A percentile compares a stretch with the other conserved stretches of the same genome.
Evolutionary conservation across 768 basidiomycete species (phyloP).

Genomic region (Leccinum broughii): DNA sequence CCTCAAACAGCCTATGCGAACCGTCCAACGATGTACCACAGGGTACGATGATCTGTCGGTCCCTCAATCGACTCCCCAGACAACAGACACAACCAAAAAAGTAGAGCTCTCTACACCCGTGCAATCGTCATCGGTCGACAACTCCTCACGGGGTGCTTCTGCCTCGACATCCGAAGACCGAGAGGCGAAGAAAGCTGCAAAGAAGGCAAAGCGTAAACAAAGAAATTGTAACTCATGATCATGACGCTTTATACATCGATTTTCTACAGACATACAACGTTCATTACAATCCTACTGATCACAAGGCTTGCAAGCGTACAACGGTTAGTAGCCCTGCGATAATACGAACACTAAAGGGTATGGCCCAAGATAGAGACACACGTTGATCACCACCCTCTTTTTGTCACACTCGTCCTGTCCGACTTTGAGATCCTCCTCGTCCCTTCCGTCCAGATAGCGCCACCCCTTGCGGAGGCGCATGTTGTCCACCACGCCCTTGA

Average conservation of each 20-base stretch:
- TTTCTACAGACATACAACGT: slow-evolving; percentile 12
- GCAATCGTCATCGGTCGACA: not conserved
- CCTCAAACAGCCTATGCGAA: not conserved
- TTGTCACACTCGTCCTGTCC: slow-evolving; percentile 85
- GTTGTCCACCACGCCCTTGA: slow-evolving; percentile 57
- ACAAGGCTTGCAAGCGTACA: slow-evolving; percentile 16
- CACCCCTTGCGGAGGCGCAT: slow-evolving; percentile 70
- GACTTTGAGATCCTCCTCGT: slow-evolving; percentile 64
- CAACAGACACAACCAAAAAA: slow-evolving; percentile 12
- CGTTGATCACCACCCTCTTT: slow-evolving; percentile 63
- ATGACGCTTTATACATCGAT: slow-evolving; percentile 16
- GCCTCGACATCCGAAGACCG: slow-evolving; percentile 23
- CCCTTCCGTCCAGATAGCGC: slow-evolving; percentile 67
- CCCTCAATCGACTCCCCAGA: slow-evolving; percentile 1
- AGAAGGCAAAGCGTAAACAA: slow-evolving; percentile 38
- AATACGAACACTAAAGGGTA: slow-evolving; percentile 29
- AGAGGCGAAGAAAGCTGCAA: slow-evolving; percentile 29
- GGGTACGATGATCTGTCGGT: slow-evolving; percentile 32
- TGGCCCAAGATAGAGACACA: slow-evolving; percentile 29
- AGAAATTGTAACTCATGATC: slow-evolving; percentile 18
- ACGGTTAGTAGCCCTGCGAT: slow-evolving; percentile 11
- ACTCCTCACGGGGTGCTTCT: slow-evolving; percentile 25
- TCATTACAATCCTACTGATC: slow-evolving; percentile 14
- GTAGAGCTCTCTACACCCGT: not conserved
- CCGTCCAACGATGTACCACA: slow-evolving; percentile 12